Conservation (phyloP, 352 stramenopile genomes). For the Globisporangium ultimum region DNA sequence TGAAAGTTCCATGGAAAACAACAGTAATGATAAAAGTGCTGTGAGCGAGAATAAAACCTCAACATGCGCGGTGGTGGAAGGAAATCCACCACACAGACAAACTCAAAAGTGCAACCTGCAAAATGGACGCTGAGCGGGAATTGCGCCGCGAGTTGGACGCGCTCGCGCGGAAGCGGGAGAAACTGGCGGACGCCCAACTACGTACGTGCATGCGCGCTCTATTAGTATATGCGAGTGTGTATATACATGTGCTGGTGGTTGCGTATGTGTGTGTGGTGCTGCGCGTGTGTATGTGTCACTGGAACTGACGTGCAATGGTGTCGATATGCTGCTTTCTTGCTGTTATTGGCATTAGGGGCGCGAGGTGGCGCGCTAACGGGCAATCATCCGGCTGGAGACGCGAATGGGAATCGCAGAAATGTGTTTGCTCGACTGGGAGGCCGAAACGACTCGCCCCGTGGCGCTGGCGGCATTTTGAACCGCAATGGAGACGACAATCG, state of each 20-base stretch:
- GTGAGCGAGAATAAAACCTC: too few relatives aligned
- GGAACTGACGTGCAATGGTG: too few relatives aligned
- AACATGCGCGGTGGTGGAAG: too few relatives aligned
- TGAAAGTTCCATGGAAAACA: too few relatives aligned
- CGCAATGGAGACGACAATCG: neutral
- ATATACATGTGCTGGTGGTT: too few relatives aligned
- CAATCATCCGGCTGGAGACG: neutral
- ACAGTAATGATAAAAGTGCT: too few relatives aligned
- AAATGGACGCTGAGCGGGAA: constrained; percentile 47
- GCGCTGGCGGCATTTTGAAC: neutral
- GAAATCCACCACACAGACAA: constrained; percentile 12
- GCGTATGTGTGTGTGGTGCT: too few relatives aligned
- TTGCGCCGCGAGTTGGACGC: constrained; percentile 50
- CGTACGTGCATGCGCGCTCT: too few relatives aligned
- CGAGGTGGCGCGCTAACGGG: neutral
- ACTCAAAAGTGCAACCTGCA: constrained; percentile 13
- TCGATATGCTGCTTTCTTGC: too few relatives aligned
- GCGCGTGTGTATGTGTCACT: constrained; percentile 7
- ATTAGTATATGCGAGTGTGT: too few relatives aligned
- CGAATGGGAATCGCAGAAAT: constrained; percentile 7
- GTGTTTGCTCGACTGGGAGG: constrained; percentile 27
- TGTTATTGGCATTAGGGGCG: constrained; percentile 21
- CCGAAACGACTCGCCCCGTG: constrained; percentile 16
- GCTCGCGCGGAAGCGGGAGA: constrained; percentile 40
- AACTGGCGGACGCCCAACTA: too few relatives aligned